phyloP scores from a whole-genome alignment of 1,139 yeast genomes.

The Pichia sp. region DNA sequence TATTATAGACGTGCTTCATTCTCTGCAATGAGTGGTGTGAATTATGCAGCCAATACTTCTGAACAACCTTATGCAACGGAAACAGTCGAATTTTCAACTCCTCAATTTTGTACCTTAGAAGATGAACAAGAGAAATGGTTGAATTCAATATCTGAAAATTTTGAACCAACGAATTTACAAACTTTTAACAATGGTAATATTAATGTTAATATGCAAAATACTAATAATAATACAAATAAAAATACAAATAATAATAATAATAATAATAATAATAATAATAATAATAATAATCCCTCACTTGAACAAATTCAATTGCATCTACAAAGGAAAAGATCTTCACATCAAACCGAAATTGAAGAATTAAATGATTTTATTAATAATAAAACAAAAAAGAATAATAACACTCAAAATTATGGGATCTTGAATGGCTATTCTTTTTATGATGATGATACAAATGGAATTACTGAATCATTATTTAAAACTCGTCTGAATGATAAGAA shows the following conservation, averaged over 20 bases:
- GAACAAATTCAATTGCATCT: too few relatives aligned
- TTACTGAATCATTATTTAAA: slow-evolving; percentile 14
- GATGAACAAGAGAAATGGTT: slow-evolving; percentile 33
- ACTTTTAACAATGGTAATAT: too few relatives aligned
- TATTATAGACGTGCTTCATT: slow-evolving; percentile 58
- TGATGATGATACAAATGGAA: slow-evolving; percentile 14
- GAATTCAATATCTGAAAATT: slow-evolving; percentile 23
- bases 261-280: background rate
- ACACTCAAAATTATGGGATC: background rate
- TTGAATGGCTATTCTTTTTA: slow-evolving; percentile 29
- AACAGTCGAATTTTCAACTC: slow-evolving; percentile 65
- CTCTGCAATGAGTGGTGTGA: slow-evolving; percentile 69
- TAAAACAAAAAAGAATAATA: slow-evolving; percentile 3
- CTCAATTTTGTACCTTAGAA: slow-evolving; percentile 42
- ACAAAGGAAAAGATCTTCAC: too few relatives aligned
- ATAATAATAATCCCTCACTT: too few relatives aligned
- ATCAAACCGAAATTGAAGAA: slow-evolving; percentile 13
- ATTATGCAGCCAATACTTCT: slow-evolving; percentile 53
- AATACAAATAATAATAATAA: slow-evolving; percentile 1
- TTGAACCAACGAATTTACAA: too few relatives aligned
- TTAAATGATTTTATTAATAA: slow-evolving; percentile 8
- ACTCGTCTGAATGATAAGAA: slow-evolving; percentile 11
- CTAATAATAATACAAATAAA: slow-evolving; percentile 1
- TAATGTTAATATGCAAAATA: too few relatives aligned
- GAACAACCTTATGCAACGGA: slow-evolving; percentile 40